Base-by-base conservation (phyloP, 371 early-diverging fungal genomes). In the Mortierella sp. region DNA sequence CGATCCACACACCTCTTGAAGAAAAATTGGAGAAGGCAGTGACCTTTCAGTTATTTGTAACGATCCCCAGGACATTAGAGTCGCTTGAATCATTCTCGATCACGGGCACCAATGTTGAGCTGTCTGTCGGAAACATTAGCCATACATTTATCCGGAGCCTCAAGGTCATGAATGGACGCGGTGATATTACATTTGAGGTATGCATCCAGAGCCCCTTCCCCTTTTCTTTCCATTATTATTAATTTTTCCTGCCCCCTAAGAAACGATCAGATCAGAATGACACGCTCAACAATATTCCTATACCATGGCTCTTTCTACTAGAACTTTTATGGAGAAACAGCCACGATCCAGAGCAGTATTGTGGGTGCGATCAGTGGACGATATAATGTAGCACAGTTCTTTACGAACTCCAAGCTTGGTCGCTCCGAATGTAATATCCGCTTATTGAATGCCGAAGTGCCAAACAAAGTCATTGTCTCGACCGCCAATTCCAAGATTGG, bases 281-380 rank as follows among this genome's bases (percentile, higher is more conserved):
- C 37, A 37, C 37, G 37, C 37, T 37, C 37, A 37, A 37, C 37
- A 37, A 37, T 37, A 37, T 37, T 37, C 37, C 15, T 5, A 12
- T 57, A 26, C 29, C 7, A 15, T 57, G 7, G 23, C 30, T 26
- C 30, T 30, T 12, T 56, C 26, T 30, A 23, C 16, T 46, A 64
- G 68, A 61, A 44, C 37, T 68, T 68, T 46, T 68, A 68, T 12
- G 68, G 68, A 26, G 68, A 68, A 19, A 44, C 43, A 2, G 68
- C 56, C 15, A 29, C 18, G 11, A n/a, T 68, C 23, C 37, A 25
- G 14, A 68, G 45, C 55, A 68, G 45, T 7, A 28, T 46, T 19
- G 15, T 23, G 18, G 68, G 68, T n/a, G 23, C 45, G 7, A 61
- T 68, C 25, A 37, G 16, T 4, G 68, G 68, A 25, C 52, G 55